Evolutionary conservation across 176 grass and related monocot species (phyloP), one percentile per base, ranked within the genome.

Genomic region (Cymbopogon citratus): DNA sequence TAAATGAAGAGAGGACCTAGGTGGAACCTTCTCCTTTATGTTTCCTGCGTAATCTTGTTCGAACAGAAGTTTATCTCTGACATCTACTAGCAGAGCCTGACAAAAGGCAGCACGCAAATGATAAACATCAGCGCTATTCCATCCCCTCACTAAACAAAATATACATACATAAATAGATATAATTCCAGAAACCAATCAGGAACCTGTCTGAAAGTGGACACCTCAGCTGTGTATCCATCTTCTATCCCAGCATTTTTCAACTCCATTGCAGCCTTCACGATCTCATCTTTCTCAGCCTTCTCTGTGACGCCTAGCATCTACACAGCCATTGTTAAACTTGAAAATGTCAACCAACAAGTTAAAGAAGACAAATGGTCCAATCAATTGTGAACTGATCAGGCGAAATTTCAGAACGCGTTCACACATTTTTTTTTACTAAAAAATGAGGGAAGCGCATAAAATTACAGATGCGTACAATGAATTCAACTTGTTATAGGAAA

Each of bases 261-360:
- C 49, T 91, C 92, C 80, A 93, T 99, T 59, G 89, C 96, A 12
- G 92, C 82, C 84, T 95, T 99, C 51, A 95, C 96, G 52, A 99
- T 95, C 89, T 99, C 96, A 75, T 99, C 96, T 65, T 99, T 99
- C 87, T 99, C 92, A 63, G 96, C 91, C 87, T 99, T 91, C 86
- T 90, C 85, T 46, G 89, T 84, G 39, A 93, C 83, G 45, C 96
- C 92, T 72, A 99, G 76, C 76, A 99, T 87, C 96, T 95, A 87
- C 83, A 77, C 6, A 56, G 73, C 68, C 54, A 39, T 72, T 95
- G 44, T 39, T 31, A 83, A 16, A 73, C 21, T 46, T 31, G 74
- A 21, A 83, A 12, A 74, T 13, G 43, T 61, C 43, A 70, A 43
- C 10, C 43, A 70, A 52, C 13, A 79, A 36, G 9, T 69, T 12